Conservation (phyloP, 495 filamentous ascomycete species). For the Poronia punctata region DNA sequence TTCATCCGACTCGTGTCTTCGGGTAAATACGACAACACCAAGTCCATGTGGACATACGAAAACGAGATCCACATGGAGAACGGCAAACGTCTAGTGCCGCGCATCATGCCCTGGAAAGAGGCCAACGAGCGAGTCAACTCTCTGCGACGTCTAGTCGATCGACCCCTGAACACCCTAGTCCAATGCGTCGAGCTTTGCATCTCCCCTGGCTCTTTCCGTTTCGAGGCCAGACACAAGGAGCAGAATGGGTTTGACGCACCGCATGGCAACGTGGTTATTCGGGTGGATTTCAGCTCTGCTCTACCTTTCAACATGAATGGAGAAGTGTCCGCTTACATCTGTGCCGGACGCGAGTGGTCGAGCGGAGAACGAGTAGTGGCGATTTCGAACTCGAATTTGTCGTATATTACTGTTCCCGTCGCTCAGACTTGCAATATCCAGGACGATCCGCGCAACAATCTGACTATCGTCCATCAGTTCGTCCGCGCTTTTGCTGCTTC, state of each 20-base stretch:
- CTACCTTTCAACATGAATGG: conserved; percentile 18
- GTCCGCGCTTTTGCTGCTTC: conserved; percentile 25
- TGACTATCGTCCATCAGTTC: conserved; percentile 10
- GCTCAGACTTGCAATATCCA: not conserved
- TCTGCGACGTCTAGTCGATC: conserved; percentile 27
- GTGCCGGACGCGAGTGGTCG: conserved; percentile 21
- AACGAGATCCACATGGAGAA: conserved; percentile 30
- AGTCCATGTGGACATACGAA: conserved; percentile 25
- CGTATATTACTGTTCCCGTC: conserved; percentile 15
- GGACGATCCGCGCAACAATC: not conserved
- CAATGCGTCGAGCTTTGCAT: conserved; percentile 18
- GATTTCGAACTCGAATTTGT: conserved; percentile 25
- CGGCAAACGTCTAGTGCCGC: conserved; percentile 27
- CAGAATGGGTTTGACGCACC: not conserved
- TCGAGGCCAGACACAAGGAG: conserved; percentile 9
- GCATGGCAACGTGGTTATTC: conserved; percentile 10
- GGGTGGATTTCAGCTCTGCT: conserved; percentile 34
- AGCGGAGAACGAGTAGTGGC: conserved; percentile 21
- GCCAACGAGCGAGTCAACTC: conserved; percentile 34
- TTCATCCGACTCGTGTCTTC: conserved; percentile 22
- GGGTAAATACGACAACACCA: not conserved
- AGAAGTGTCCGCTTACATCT: conserved; percentile 15
- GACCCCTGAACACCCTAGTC: conserved; percentile 23
- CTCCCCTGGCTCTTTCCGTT: conserved; percentile 6
- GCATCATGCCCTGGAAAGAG: conserved; percentile 31